Conservation (phyloP, 2,329 filamentous ascomycete species). For the Aspergillus japonicus region DNA sequence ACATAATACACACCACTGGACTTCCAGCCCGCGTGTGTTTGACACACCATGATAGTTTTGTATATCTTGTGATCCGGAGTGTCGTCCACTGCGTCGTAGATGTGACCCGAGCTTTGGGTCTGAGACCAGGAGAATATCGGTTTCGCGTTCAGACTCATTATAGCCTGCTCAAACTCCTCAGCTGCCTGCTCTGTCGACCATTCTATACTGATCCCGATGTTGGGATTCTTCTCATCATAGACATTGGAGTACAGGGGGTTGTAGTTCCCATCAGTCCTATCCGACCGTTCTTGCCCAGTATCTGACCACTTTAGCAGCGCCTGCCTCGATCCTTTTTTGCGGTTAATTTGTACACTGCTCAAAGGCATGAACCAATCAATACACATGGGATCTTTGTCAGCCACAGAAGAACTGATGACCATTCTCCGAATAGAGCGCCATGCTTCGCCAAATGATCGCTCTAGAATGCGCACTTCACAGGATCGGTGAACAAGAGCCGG, state of each 20-base stretch:
- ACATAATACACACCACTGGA: constrained; percentile 30
- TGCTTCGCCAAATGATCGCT: constrained; percentile 28
- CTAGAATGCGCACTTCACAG: constrained; percentile 33
- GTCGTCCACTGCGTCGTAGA: constrained; percentile 30
- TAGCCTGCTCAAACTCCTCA: constrained; percentile 27
- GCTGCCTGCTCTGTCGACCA: constrained; percentile 25
- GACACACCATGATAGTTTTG: constrained; percentile 27
- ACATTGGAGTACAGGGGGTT: constrained; percentile 29
- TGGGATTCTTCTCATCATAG: constrained; percentile 31
- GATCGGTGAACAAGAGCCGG: constrained; percentile 26
- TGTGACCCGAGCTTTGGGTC: constrained; percentile 22
- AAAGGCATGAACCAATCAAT: constrained; percentile 32
- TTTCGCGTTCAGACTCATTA: constrained; percentile 23
- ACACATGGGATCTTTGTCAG: constrained; percentile 26
- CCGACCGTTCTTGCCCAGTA: constrained; percentile 27
- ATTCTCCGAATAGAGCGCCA: constrained; percentile 33
- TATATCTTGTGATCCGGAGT: constrained; percentile 31
- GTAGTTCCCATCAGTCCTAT: constrained; percentile 32
- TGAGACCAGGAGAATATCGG: constrained; percentile 28
- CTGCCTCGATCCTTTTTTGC: constrained; percentile 22
- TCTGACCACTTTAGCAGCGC: constrained; percentile 34
- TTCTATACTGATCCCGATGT: constrained; percentile 27
- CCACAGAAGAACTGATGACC: constrained; percentile 31
- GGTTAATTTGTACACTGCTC: constrained; percentile 28
- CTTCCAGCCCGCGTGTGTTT: constrained; percentile 24